Percentiles rank a stretch among this genome's conserved stretches.
These are phyloP conservation scores for Coemansia sp. DNA, from an alignment of 192 early-diverging fungal genomes.

Conservation along the genomic window DNA sequence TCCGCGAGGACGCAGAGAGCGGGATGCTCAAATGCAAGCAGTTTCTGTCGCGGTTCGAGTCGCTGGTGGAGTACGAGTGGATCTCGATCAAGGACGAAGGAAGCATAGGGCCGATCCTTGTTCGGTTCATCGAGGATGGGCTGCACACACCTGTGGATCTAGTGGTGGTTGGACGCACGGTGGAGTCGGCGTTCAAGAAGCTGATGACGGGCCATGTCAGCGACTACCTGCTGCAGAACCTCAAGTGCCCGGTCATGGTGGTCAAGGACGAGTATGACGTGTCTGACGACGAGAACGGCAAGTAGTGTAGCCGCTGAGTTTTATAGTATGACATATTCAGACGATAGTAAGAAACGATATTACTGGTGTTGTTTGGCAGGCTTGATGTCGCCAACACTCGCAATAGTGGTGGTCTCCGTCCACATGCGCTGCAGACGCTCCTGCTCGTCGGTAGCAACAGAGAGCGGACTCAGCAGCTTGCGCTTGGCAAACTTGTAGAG, in stretches of 20 bases:
- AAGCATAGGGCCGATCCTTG: slow-evolving; percentile 41
- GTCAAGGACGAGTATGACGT: slow-evolving; percentile 54
- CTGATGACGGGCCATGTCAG: slow-evolving; percentile 46
- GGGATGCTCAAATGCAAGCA: slow-evolving; percentile 48
- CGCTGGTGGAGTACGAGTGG: slow-evolving; percentile 51
- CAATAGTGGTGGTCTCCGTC: slow-evolving; percentile 49
- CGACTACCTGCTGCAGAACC: slow-evolving; percentile 32
- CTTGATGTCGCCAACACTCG: slow-evolving; percentile 11
- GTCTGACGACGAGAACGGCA: slow-evolving; percentile 40
- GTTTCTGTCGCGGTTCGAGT: slow-evolving; percentile 54
- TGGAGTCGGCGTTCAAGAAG: slow-evolving; percentile 31
- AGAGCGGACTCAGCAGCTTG: slow-evolving; percentile 47
- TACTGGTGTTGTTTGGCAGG: not conserved
- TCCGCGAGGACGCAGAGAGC: slow-evolving; percentile 51
- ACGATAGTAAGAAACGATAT: not conserved
- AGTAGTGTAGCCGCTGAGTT: too few relatives aligned
- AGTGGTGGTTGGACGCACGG: slow-evolving; percentile 39
- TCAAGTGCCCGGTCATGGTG: slow-evolving; percentile 48
- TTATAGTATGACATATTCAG: too few relatives aligned
- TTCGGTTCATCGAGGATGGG: slow-evolving; percentile 37
- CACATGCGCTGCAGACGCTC: slow-evolving; percentile 54
- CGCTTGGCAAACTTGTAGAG: slow-evolving; percentile 66
- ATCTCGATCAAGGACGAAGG: slow-evolving; percentile 55
- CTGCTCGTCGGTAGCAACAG: slow-evolving; percentile 38
- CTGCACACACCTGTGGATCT: slow-evolving; percentile 40